Percentiles rank a stretch among this genome's conserved stretches.
Evolutionary conservation across 805 yeast genomes (phyloP).

Genomic region (Millerozyma acaciae): DNA sequence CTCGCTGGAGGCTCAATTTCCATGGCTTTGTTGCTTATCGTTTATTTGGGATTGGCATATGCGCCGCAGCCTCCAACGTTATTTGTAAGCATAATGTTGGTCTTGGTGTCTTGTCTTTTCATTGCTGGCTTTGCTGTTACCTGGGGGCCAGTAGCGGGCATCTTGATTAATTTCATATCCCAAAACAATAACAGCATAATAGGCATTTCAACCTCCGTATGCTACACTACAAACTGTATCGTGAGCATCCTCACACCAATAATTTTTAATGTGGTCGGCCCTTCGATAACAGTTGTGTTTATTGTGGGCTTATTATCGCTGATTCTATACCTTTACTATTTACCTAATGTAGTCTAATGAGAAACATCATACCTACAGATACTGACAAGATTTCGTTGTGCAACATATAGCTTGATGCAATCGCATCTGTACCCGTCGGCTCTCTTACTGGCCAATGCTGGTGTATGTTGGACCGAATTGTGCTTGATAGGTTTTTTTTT

Average conservation of each 20-base stretch:
- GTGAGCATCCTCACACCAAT: slow-evolving; percentile 20
- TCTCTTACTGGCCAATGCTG: no score
- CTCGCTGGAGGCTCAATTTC: slow-evolving; percentile 11
- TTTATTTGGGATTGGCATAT: slow-evolving; percentile 12
- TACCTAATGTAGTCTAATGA: neutral
- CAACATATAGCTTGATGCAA: neutral
- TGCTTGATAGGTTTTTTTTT: no score
- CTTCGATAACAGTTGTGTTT: slow-evolving; percentile 17
- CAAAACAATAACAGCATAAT: slow-evolving; percentile 17
- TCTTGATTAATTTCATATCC: slow-evolving; percentile 18
- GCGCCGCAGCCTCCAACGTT: neutral
- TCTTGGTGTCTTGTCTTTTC: slow-evolving; percentile 16
- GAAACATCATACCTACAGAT: no score
- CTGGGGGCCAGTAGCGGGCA: slow-evolving; percentile 34
- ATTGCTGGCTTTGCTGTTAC: slow-evolving; percentile 20
- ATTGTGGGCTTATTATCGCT: slow-evolving; percentile 13
- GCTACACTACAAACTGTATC: slow-evolving; percentile 21
- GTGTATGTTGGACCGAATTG: no score
- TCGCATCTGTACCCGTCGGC: neutral
- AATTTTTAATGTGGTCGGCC: slow-evolving; percentile 16
- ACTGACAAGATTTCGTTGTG: no score
- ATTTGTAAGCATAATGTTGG: slow-evolving; percentile 4
- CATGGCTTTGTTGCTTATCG: slow-evolving; percentile 14
- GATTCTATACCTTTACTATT: slow-evolving; percentile 12
- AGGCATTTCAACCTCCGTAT: slow-evolving; percentile 15